These are phyloP conservation scores for Termitomyces sp. DNA, from an alignment of 768 basidiomycete species.

Conservation along the genomic window DNA sequence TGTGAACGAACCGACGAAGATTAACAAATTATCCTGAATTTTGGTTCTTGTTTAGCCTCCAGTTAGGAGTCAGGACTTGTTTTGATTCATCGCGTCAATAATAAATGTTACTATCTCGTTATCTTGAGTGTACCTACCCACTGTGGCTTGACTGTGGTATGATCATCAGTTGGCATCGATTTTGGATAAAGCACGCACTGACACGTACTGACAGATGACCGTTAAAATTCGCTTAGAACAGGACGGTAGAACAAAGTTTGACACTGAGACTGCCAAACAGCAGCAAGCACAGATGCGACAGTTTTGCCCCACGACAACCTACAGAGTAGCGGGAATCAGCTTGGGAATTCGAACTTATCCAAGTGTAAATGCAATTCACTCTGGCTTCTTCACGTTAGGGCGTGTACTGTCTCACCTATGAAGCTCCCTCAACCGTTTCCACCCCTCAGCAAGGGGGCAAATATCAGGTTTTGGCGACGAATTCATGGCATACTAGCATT, in stretches of 20 bases:
- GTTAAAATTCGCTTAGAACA: too few species aligned
- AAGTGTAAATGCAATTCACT: background rate
- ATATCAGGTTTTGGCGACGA: background rate
- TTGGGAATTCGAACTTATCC: background rate
- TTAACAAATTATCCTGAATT: background rate
- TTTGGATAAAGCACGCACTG: background rate
- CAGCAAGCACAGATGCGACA: background rate
- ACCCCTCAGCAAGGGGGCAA: background rate
- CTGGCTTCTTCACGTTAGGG: background rate
- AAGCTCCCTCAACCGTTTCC: background rate
- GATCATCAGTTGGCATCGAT: background rate
- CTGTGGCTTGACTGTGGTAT: background rate
- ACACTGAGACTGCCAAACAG: too few species aligned
- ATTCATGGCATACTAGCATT: background rate
- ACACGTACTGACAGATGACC: background rate
- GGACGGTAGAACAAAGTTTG: too few species aligned
- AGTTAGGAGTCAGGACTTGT: background rate
- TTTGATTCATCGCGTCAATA: background rate
- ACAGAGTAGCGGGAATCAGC: too few species aligned
- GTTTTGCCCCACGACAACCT: too few species aligned
- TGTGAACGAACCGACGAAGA: background rate
- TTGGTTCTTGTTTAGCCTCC: background rate
- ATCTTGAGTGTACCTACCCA: background rate
- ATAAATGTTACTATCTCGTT: background rate
- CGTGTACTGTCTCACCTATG: constrained; percentile 1